Percentiles rank a stretch among this genome's conserved stretches.
Conservation (phyloP, 768 basidiomycete genomes). For the Boletus coccyginus region DNA sequence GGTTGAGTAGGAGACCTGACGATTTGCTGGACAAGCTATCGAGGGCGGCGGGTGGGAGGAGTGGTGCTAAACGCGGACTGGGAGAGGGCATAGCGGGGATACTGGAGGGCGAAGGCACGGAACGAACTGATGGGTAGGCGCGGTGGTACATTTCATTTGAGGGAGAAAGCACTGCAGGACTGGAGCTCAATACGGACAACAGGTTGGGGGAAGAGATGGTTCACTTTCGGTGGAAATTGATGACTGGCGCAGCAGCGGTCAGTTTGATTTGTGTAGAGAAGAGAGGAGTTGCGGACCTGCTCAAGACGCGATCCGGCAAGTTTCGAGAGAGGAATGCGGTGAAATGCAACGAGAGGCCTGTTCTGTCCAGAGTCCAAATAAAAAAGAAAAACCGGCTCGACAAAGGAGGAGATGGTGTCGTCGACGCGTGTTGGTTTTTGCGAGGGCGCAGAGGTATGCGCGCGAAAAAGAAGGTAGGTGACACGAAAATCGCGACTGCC, state of each 20-base stretch:
- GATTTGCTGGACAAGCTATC: constrained; percentile 41
- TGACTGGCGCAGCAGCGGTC: background rate
- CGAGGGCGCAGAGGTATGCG: background rate
- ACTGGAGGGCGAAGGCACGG: constrained; percentile 45
- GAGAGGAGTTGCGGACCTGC: background rate
- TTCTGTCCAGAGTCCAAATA: background rate
- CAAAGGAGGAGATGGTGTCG: background rate
- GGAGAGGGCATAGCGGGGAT: constrained; percentile 15
- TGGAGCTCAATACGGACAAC: constrained; percentile 12
- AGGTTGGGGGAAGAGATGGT: constrained; percentile 1
- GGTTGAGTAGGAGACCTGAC: constrained; percentile 34
- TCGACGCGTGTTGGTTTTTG: constrained; percentile 9
- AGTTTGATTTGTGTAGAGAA: background rate
- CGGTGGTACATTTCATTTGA: constrained; percentile 62
- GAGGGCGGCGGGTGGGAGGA: constrained; percentile 48
- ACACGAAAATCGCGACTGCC: background rate
- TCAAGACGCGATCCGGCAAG: constrained; percentile 10
- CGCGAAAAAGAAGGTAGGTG: constrained; percentile 8
- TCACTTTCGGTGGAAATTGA: constrained; percentile 20
- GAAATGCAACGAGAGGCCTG: background rate
- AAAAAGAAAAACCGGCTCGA: background rate
- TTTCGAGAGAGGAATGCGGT: constrained; percentile 1
- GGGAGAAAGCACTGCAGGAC: constrained; percentile 30
- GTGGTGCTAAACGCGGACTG: constrained; percentile 47
- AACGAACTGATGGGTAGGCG: constrained; percentile 51